Evolutionary conservation across 768 basidiomycete genomes (phyloP), one percentile per base, ranked within the genome.

Genomic region (Pisolithus albus): DNA sequence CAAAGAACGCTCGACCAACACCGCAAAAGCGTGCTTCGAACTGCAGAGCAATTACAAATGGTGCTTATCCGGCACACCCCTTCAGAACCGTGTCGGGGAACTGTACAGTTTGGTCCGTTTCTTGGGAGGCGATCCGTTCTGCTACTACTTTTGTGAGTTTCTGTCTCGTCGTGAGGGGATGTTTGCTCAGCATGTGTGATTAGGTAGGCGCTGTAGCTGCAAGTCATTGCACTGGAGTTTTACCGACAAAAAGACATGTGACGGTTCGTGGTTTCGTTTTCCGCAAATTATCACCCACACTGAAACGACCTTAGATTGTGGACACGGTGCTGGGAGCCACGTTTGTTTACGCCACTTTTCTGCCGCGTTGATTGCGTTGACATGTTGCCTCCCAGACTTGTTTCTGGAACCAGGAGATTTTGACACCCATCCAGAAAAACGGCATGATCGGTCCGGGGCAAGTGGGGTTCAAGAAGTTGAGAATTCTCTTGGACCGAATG

Each of bases 51-150:
- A 79, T 46, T 91, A 81, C 58, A 83, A 82, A 53, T 99, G 96
- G 96, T 99, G 96, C 70, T 74, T 99, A 26, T 96, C 93, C 30
- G 94, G 94, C 5, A 97, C 95, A 6, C 95, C 95, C 0, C 73
- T 99, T 8, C 95, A 99, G 67, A 97, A 97, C 63, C 86, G 96
- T 57, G 96, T 99, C n/a, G 96, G 96, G 56, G 96, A 99, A 65
- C 71, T 99, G 46, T 99, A 99, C 72, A 96, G 93, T 66, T 78
- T 96, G 39, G 81, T 97, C 42, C 76, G 89, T 55, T 96, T 97
- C 72, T 68, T 95, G 47, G 92, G 92, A n/a, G 90, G 89, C 26
- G 89, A 93, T 65, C 92, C 91, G 0, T 93, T 91, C 64, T 84
- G 91, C 3, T 88, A 79, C 68, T 95, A 94, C 70, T 95, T 92